Conservation (phyloP, 2,329 filamentous ascomycete species). For the Epichloe glyceriae region DNA sequence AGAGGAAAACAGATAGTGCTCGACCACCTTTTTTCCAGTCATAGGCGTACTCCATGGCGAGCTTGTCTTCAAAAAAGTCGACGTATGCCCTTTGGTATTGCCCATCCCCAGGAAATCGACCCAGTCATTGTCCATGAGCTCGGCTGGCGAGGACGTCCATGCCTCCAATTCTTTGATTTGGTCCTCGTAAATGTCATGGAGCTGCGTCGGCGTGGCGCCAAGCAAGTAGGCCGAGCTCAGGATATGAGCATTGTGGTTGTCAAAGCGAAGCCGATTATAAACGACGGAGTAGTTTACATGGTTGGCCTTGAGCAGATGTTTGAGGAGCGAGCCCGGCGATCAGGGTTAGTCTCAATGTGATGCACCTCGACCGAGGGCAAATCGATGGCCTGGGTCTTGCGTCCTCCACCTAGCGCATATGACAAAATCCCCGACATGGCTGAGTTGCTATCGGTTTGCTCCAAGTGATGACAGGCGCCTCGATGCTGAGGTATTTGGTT, state of each 20-base stretch:
- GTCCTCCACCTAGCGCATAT: slow-evolving; percentile 16
- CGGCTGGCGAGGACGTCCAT: slow-evolving; percentile 74
- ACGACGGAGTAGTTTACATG: slow-evolving; percentile 81
- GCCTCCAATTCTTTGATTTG: slow-evolving; percentile 59
- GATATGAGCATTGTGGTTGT: slow-evolving; percentile 76
- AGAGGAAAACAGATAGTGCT: slow-evolving; percentile 62
- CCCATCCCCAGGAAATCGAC: slow-evolving; percentile 67
- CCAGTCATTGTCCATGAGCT: slow-evolving; percentile 79
- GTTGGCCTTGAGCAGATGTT: slow-evolving; percentile 83
- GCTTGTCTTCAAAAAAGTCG: slow-evolving; percentile 89
- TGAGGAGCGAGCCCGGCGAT: slow-evolving; percentile 74
- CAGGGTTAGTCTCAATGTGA: slow-evolving; percentile 65
- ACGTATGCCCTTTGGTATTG: slow-evolving; percentile 81
- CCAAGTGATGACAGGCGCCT: no score
- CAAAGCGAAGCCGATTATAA: slow-evolving; percentile 58
- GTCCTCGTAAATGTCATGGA: slow-evolving; percentile 70
- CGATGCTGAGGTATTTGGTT: neutral
- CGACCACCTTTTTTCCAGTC: slow-evolving; percentile 69
- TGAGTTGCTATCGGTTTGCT: neutral
- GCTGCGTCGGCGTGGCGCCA: slow-evolving; percentile 57
- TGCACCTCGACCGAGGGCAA: slow-evolving; percentile 61
- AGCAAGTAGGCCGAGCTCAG: slow-evolving; percentile 78
- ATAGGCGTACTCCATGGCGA: slow-evolving; percentile 61
- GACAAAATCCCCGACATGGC: slow-evolving; percentile 23
- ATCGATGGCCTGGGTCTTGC: slow-evolving; percentile 28